These are phyloP conservation scores for Sclerotinia minor DNA, from an alignment of 2,329 filamentous ascomycete genomes.

Conservation along the genomic window DNA sequence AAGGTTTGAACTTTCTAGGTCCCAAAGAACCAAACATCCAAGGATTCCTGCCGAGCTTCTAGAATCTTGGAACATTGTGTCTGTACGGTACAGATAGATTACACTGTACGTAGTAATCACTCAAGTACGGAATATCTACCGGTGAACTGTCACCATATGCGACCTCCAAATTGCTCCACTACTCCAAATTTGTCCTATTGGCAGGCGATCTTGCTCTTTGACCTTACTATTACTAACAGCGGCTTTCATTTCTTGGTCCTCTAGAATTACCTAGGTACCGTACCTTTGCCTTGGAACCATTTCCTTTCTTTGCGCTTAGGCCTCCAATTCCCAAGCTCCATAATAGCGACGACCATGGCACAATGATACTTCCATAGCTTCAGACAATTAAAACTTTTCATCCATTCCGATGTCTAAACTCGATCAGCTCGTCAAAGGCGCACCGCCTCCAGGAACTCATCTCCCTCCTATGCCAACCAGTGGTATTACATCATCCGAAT, in stretches of 20 bases:
- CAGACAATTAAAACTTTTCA: slow-evolving; percentile 20
- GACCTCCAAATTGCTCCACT: slow-evolving; percentile 19
- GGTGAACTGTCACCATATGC: slow-evolving; percentile 8
- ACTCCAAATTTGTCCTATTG: slow-evolving; percentile 14
- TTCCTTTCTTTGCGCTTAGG: slow-evolving; percentile 2
- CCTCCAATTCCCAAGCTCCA: slow-evolving; percentile 7
- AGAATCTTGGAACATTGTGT: not conserved
- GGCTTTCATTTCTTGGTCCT: not conserved
- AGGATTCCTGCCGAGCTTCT: slow-evolving; percentile 18
- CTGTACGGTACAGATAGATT: too few species aligned
- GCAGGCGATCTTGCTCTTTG: not conserved
- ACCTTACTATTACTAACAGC: not conserved
- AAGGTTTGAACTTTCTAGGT: too few species aligned
- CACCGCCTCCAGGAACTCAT: slow-evolving; percentile 61
- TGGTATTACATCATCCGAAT: slow-evolving; percentile 42
- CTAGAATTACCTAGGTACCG: not conserved
- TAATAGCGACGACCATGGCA: slow-evolving; percentile 10
- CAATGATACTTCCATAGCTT: slow-evolving; percentile 32
- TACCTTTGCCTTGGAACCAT: too few species aligned
- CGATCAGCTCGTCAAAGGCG: slow-evolving; percentile 91
- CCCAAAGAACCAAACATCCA: not conserved
- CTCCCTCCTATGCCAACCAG: slow-evolving; percentile 42
- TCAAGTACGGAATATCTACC: not conserved
- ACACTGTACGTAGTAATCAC: too few species aligned
- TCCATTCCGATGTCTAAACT: slow-evolving; percentile 39